Percentiles rank a stretch among this genome's conserved stretches.
phyloP scores from a whole-genome alignment of 2,329 filamentous ascomycete species.

The Scopulariopsis brevicaulis region DNA sequence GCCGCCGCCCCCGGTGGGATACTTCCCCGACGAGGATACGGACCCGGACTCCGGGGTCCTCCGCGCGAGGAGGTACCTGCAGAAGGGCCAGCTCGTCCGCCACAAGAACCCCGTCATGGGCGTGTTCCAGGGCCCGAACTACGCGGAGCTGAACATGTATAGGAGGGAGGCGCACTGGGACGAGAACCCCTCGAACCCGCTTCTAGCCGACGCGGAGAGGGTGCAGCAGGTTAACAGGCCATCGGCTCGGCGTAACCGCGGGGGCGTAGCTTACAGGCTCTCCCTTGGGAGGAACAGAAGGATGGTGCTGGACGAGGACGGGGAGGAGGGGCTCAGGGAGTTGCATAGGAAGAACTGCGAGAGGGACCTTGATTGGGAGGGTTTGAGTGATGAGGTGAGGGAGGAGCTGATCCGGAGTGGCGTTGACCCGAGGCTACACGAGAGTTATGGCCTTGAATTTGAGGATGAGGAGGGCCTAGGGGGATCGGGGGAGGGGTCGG shows the following conservation, averaged over 20 bases:
- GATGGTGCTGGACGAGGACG: constrained; percentile 2
- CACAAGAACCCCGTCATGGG: constrained; percentile 36
- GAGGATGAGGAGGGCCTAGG: constrained; percentile 13
- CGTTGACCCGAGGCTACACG: constrained; percentile 12
- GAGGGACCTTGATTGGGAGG: constrained; percentile 16
- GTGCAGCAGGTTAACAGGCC: constrained; percentile 28
- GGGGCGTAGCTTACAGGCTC: constrained; percentile 5
- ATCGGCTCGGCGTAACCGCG: constrained; percentile 13
- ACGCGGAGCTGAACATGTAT: constrained; percentile 33
- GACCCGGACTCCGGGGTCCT: constrained; percentile 14
- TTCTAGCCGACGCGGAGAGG: constrained; percentile 30
- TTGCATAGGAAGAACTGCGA: constrained; percentile 15
- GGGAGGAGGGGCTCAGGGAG: background rate
- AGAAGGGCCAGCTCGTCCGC: constrained; percentile 25
- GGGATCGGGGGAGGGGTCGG: background rate
- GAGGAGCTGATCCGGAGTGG: constrained; percentile 11
- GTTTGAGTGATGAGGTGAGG: constrained; percentile 10
- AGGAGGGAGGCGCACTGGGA: constrained; percentile 35
- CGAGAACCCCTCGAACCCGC: constrained; percentile 26
- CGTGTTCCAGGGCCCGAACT: constrained; percentile 42
- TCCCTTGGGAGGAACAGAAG: background rate
- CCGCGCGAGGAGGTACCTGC: constrained; percentile 22
- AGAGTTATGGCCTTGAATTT: constrained; percentile 11
- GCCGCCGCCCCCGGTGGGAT: constrained; percentile 20
- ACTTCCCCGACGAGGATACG: background rate